Percentiles rank a stretch among this genome's conserved stretches.
These are phyloP conservation scores for Clavispora asparagi DNA, from an alignment of 805 yeast genomes.

Conservation along the genomic window DNA sequence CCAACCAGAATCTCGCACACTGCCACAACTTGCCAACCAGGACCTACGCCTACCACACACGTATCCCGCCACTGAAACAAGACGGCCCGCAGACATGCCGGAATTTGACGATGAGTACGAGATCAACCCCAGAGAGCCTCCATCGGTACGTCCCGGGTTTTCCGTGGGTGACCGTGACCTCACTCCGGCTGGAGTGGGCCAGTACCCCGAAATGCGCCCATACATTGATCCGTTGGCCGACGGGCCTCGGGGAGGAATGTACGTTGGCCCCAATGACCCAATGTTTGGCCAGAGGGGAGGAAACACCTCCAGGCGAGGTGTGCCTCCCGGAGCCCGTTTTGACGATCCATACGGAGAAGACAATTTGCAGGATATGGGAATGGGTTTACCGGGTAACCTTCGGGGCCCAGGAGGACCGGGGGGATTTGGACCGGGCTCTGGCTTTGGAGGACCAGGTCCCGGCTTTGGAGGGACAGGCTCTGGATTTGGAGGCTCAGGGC, in stretches of 20 bases:
- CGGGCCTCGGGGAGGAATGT: conserved; percentile 46
- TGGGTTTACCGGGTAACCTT: conserved; percentile 35
- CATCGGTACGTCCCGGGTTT: conserved; percentile 12
- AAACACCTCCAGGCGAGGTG: conserved; percentile 25
- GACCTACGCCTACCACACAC: not conserved
- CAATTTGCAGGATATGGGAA: conserved; percentile 39
- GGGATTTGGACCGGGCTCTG: conserved; percentile 5
- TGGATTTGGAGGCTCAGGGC: conserved; percentile 8
- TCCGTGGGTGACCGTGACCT: conserved; percentile 48
- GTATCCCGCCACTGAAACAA: not conserved
- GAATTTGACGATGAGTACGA: conserved; percentile 53
- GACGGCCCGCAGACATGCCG: conserved; percentile 38
- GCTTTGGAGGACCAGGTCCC: too few species aligned
- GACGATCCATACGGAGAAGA: conserved; percentile 49
- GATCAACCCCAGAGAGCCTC: conserved; percentile 10
- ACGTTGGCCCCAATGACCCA: conserved; percentile 49
- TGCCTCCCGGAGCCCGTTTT: conserved; percentile 45
- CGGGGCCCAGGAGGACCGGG: conserved; percentile 3
- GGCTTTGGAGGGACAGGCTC: too few species aligned
- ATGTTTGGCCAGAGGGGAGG: conserved; percentile 34
- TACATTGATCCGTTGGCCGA: conserved; percentile 37
- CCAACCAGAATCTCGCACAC: too few species aligned
- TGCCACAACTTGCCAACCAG: too few species aligned
- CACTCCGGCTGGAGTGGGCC: conserved; percentile 40
- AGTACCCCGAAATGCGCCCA: conserved; percentile 40